A percentile compares a stretch with the other conserved stretches of the same genome.
Conservation (phyloP, 441 rosid species). For the Arabidopsis lyrata region DNA sequence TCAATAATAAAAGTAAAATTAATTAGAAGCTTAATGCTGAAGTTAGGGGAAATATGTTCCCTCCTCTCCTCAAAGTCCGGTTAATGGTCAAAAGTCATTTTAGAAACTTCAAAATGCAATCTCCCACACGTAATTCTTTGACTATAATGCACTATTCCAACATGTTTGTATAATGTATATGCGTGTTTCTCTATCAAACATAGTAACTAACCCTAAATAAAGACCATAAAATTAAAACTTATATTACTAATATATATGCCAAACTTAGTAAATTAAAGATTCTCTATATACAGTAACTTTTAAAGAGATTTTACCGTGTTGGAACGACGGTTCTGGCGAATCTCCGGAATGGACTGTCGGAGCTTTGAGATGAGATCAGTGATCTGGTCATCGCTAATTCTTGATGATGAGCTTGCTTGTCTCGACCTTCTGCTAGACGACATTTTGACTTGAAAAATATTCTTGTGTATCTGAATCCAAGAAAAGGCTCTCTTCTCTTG, state of each 20-base stretch:
- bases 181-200: constrained; percentile 12
- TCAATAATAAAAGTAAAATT: constrained; percentile 17
- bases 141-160: constrained; percentile 32
- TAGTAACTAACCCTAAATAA: constrained; percentile 9
- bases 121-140: constrained; percentile 35
- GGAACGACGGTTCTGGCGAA: constrained; percentile 73
- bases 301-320: constrained; percentile 58
- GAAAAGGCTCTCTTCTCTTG: constrained; percentile 30
- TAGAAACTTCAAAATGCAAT: constrained; percentile 41
- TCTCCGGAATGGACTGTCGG: constrained; percentile 89
- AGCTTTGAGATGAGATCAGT: constrained; percentile 81
- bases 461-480: constrained; percentile 18
- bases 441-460: constrained; percentile 50
- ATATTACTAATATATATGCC: background rate
- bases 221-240: constrained; percentile 28
- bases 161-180: constrained; percentile 25
- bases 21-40: constrained; percentile 43
- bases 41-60: constrained; percentile 48
- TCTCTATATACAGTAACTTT: background rate
- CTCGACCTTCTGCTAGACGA: constrained; percentile 91
- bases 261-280: background rate
- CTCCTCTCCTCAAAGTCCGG: constrained; percentile 48
- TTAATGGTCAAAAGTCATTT: constrained; percentile 38
- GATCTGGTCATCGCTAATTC: constrained; percentile 93
- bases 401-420: constrained; percentile 58